Base-by-base conservation (phyloP, 768 basidiomycete genomes). In the Termitomyces sp. region DNA sequence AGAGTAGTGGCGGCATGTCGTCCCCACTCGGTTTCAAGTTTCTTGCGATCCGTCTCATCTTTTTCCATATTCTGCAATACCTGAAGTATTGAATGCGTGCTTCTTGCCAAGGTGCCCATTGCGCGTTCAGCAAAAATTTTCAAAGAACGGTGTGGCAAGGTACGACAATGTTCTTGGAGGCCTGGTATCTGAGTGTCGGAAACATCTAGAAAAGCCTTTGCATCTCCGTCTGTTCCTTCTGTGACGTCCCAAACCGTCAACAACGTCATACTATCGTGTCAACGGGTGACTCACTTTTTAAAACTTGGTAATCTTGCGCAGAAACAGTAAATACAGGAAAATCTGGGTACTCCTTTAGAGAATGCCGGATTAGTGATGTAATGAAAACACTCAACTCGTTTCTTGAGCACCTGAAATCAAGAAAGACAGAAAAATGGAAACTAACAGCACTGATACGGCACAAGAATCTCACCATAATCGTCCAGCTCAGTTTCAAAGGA, bases 251-350 rank as follows among this genome's bases (percentile, higher is more conserved):
- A 18, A 24, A 8, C 2, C 14, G 6, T 46, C 26, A 29, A 8
- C 29, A 10, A 22, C 4, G 13, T 29, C 7, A 5, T 20, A 39
- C 26, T 42, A 14, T 29, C 14, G 24, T 24, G n/a, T 18, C 16
- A 29, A 29, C 46, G 1, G 18, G 29, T 20, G 20, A 42, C 55
- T 50, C 8, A 56, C 55, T 48, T 8, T 13, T 29, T 13, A 50
- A 14, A 8, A n/a, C 39, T 26, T 27, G 26, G 20, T 49, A 56
- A 22, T 56, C 55, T 18, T 47, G 26, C 5, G 55, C 39, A 16
- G 55, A 29, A 31, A 56, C 55, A 27, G 55, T 31, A n/a, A 56
- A 56, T 0, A 56, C 48, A 41, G 47, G 47, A 8, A 49, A 42
- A 18, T 22, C 48, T 49, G 32, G 22, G 48, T 34, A 14, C 14